phyloP scores from a whole-genome alignment of 2,329 filamentous ascomycete genomes.

The Colletotrichum australisinense region DNA sequence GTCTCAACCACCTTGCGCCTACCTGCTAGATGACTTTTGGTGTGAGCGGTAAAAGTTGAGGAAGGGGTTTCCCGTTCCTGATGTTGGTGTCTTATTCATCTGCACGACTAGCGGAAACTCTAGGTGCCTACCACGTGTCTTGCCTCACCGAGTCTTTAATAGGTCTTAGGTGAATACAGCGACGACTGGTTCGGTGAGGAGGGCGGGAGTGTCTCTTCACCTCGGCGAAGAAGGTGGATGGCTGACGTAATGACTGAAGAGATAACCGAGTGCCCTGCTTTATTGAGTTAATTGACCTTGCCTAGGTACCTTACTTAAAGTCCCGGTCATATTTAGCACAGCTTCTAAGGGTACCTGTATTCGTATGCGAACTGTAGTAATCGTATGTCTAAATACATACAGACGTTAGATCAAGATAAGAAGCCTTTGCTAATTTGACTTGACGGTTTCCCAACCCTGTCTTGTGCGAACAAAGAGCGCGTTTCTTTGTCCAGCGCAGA shows the following conservation, averaged over 20 bases:
- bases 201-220: not conserved
- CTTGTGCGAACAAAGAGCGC: not conserved
- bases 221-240: not conserved
- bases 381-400: not conserved
- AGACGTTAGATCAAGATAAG: not conserved
- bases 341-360: not conserved
- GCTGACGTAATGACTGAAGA: not conserved
- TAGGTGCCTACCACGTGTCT: not conserved
- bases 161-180: not conserved
- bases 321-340: not conserved
- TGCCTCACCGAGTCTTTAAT: too few relatives aligned
- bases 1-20: not conserved
- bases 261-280: too few relatives aligned
- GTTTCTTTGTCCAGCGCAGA: constrained; percentile 23
- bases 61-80: constrained; percentile 2
- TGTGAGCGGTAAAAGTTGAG: not conserved
- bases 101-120: constrained; percentile 6
- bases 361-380: not conserved
- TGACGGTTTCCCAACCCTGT: not conserved
- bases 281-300: too few relatives aligned
- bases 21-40: not conserved
- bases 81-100: constrained; percentile 17
- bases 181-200: not conserved
- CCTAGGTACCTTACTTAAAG: too few relatives aligned
- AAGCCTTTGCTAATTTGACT: not conserved